phyloP scores from a whole-genome alignment of 129 eudicot genomes.

The Tagetes patula region DNA sequence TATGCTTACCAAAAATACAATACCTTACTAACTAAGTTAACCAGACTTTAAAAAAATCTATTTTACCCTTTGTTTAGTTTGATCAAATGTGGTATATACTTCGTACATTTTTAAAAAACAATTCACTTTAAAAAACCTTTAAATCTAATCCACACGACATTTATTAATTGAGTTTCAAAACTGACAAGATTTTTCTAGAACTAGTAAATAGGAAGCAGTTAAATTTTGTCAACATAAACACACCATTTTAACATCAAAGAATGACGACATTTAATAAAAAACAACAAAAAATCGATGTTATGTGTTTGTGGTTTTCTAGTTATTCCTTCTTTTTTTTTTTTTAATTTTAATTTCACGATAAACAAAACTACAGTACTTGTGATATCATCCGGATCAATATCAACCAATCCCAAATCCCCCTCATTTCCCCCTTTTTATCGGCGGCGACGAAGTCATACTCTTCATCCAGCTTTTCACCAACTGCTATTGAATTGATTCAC shows the following conservation, averaged over 20 bases:
- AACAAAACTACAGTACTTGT: conserved; percentile 13
- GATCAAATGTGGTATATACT: no score
- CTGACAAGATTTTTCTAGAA: no score
- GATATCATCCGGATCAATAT: conserved; percentile 20
- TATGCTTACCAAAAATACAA: no score
- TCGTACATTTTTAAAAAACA: no score
- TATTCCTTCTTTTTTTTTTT: no score
- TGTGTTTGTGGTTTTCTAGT: background rate
- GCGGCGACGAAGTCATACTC: conserved; percentile 28
- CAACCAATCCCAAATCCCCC: conserved; percentile 36
- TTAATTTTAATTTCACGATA: background rate
- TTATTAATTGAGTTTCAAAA: no score
- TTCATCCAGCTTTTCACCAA: conserved; percentile 13
- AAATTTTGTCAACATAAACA: background rate
- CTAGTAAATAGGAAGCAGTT: background rate
- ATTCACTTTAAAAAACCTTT: no score
- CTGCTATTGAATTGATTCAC: conserved; percentile 1
- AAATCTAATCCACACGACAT: no score
- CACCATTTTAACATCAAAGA: conserved; percentile 23
- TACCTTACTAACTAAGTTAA: no score
- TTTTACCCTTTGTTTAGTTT: no score
- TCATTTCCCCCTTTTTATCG: background rate
- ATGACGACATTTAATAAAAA: conserved; percentile 1
- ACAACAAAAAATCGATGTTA: background rate
- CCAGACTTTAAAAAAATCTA: no score